Evolutionary conservation across 2,329 filamentous ascomycete species (phyloP).

Genomic region (Aureobasidium uvarum): DNA sequence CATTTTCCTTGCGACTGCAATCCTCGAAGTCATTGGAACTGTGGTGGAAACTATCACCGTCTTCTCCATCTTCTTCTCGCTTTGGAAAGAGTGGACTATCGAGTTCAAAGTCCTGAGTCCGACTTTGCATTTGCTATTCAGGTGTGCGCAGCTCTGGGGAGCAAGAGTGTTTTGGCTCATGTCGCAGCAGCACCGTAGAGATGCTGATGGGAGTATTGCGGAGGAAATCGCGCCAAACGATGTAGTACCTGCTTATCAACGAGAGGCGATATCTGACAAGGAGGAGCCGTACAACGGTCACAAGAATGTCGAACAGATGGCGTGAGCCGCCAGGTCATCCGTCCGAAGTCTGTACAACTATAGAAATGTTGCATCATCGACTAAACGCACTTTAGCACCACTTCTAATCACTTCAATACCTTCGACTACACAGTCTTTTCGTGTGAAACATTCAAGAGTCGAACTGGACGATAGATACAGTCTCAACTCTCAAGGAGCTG

Average conservation of each 20-base stretch:
- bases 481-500: no score
- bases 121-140: conserved; percentile 46
- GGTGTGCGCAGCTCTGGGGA: conserved; percentile 46
- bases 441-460: no score
- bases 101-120: conserved; percentile 48
- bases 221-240: neutral
- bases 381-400: no score
- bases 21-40: conserved; percentile 44
- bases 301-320: neutral
- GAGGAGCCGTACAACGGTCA: neutral
- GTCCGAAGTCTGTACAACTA: no score
- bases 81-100: conserved; percentile 46
- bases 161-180: conserved; percentile 45
- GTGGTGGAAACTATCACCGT: conserved; percentile 45
- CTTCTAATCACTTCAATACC: no score
- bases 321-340: no score
- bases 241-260: neutral
- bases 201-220: neutral
- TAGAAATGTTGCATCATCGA: no score
- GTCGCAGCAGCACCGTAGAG: conserved; percentile 36
- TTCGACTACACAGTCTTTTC: no score
- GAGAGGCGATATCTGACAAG: neutral
- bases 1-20: conserved; percentile 41
- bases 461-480: no score
- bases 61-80: conserved; percentile 46